Evolutionary conservation across 495 filamentous ascomycete species (phyloP), one percentile per base, ranked within the genome.

Genomic region (Podospora comata): DNA sequence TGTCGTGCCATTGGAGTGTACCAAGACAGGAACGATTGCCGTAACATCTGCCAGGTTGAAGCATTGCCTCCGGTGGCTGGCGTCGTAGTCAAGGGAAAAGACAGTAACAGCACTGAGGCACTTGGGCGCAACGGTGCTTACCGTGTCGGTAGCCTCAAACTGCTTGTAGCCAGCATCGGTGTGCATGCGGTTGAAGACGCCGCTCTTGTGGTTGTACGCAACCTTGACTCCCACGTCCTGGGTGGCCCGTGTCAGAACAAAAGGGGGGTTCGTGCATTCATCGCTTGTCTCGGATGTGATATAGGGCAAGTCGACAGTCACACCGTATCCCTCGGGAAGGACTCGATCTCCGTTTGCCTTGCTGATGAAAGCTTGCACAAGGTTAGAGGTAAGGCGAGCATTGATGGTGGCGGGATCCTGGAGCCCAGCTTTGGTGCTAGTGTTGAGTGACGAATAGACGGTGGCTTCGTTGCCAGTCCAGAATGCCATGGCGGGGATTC

Each of bases 81-180:
- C 73, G 68, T 79, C 74, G 62, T 78, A 81, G 61, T 83, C 77
- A 16, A 80, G 69, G 0, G 77, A 77, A 66, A 82, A 82, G 0
- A 81, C 68, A 6, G 67, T 75, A 16, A 81, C 77, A 16, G 71
- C 59, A 54, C 69, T 71, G 4, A 72, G 64, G 56, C 73, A 76
- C 18, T 67, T 69, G 2, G 68, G 53, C 34, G 34, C 70, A 9
- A 80, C 57, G 9, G 11, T 34, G 13, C 20, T 19, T 0, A n/a
- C 32, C 18, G 0, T n/a, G 7, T 54, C 4, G n/a, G 28, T 27
- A 26, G 16, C 11, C 28, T 44, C 64, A 9, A 63, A 54, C n/a
- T 68, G 73, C 23, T 5, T 39, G 34, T 61, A 11, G 30, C 48
- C 59, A 16, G 57, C 0, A 23, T 4, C n/a, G 18, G 23, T 23